A percentile compares a stretch with the other conserved stretches of the same genome.
phyloP scores from a whole-genome alignment of 1,139 yeast species.

The Scheffersomyces illinoinensis region DNA sequence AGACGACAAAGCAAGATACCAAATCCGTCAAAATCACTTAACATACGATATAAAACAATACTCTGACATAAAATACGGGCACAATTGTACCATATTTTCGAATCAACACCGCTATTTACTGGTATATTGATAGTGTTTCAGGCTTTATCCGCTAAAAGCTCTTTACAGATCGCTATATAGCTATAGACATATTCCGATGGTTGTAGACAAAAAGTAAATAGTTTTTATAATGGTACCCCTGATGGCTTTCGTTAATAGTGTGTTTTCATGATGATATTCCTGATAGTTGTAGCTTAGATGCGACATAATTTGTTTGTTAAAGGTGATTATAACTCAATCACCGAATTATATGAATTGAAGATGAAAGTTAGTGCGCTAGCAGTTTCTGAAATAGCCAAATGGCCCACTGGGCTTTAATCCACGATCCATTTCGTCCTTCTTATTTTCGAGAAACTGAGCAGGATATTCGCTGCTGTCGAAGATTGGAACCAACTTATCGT shows the following conservation, averaged over 20 bases:
- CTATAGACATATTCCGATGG: background rate
- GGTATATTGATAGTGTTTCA: background rate
- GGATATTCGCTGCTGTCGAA: constrained; percentile 35
- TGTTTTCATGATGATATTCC: background rate
- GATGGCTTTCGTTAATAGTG: background rate
- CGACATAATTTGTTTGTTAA: too few species aligned
- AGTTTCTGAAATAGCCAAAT: constrained; percentile 8
- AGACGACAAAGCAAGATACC: background rate
- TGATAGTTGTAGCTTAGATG: background rate
- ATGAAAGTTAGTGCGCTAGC: background rate
- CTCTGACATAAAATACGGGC: background rate
- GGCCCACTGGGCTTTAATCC: constrained; percentile 3
- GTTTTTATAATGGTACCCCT: background rate
- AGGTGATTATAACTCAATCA: too few species aligned
- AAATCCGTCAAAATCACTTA: too few species aligned
- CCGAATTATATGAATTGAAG: background rate
- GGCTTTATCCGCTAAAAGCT: background rate
- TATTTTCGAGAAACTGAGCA: constrained; percentile 11
- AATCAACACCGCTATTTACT: background rate
- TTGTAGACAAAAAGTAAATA: background rate
- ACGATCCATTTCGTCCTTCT: background rate
- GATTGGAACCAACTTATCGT: constrained; percentile 22
- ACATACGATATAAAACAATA: too few species aligned
- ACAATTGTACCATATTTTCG: background rate
- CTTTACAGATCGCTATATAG: background rate